Evolutionary conservation across 768 basidiomycete species (phyloP).

Genomic region (Trametes villosa): DNA sequence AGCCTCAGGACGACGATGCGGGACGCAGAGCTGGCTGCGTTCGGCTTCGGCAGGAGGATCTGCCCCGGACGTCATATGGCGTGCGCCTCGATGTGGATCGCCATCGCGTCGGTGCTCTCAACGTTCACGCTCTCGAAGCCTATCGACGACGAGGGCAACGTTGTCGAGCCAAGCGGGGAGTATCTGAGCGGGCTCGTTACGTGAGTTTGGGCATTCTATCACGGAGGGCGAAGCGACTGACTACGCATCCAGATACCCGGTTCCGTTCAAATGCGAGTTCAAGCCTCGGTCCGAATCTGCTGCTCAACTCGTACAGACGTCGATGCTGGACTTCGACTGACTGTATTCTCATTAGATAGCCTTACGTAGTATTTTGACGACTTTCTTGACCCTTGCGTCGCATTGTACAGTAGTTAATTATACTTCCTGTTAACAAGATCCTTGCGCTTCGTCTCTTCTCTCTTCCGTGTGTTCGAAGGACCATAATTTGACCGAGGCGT

Average conservation of each 20-base stretch:
- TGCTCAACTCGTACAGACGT: constrained; percentile 17
- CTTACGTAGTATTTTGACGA: background rate
- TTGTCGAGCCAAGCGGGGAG: constrained; percentile 29
- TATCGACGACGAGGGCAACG: constrained; percentile 30
- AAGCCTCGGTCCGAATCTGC: constrained; percentile 21
- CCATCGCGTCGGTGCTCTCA: constrained; percentile 31
- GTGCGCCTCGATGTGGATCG: constrained; percentile 29
- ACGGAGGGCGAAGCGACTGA: background rate
- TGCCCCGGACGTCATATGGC: constrained; percentile 37
- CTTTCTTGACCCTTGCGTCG: background rate
- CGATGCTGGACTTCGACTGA: constrained; percentile 14
- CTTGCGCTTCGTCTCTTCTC: background rate
- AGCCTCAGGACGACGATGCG: constrained; percentile 18
- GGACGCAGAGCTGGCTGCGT: constrained; percentile 23
- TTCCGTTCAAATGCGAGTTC: constrained; percentile 25
- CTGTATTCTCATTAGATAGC: background rate
- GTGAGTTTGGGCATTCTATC: constrained; percentile 14
- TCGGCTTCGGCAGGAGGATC: constrained; percentile 30
- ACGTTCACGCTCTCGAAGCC: constrained; percentile 32
- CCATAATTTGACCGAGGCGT: constrained; percentile 25
- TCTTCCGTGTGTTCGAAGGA: constrained; percentile 1
- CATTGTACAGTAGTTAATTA: constrained; percentile 6
- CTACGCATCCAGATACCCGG: constrained; percentile 18
- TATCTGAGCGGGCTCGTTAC: constrained; percentile 28
- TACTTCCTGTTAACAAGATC: background rate